Base-by-base conservation (phyloP, 2,329 filamentous ascomycete species). In the Apiospora aurea region DNA sequence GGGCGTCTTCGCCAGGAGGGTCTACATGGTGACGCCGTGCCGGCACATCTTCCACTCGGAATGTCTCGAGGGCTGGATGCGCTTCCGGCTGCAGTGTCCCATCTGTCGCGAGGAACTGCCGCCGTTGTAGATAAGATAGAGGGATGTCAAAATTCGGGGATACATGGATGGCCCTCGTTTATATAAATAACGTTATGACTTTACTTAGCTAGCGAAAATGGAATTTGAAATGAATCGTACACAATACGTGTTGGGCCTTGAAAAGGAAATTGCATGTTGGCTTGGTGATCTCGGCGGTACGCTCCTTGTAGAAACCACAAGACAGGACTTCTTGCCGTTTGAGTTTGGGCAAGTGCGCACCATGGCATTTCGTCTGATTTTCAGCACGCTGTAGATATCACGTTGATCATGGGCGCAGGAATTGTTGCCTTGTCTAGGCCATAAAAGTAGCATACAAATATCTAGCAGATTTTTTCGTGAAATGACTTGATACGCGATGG, bases 11-110 rank as follows among this genome's bases (percentile, higher is more conserved):
- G 93, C 93, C 44, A 87, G 96, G 73, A 89, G 95, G 69, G 87
- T 89, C 76, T 98, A 98, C 83, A 99, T 99, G 96, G 94, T 98
- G 29, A 99, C 96, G 72, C 96, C 96, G 67, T 99, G 96, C 82
- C 87, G 95, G 71, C 96, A 99, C 83, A 95, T 98, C 68, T 99
- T 99, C 81, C 96, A 99, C 80, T 96, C 92, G 71, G 86, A 88
- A 44, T 99, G 96, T 82, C 84, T 99, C 76, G 96, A 98, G 83
- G 95, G 94, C 51, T 98, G 96, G 96, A 96, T 99, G 93, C 89
- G 94, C 79, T 95, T 97, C 81, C 86, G 96, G 72, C 83, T 99
- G 78, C 94, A 97, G 84, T 99, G 96, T 83, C 96, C 96, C 0
- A 98, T 97, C 75, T 98, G 96, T 83, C 88, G 96, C 76, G 95